Evolutionary conservation across 805 yeast genomes (phyloP).

Genomic region (Myxozyma melibiosi): DNA sequence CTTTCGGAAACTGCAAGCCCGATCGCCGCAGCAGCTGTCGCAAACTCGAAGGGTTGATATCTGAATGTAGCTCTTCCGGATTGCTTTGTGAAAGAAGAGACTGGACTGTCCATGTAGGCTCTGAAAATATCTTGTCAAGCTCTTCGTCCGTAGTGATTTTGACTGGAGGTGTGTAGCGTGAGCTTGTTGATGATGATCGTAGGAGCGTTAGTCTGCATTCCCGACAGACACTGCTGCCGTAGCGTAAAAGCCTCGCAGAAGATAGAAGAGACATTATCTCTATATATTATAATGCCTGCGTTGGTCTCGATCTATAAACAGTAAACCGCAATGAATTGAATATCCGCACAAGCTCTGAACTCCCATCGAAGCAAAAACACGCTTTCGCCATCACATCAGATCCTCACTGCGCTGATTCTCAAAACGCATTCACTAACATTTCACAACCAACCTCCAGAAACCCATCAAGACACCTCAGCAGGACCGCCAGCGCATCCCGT

Average conservation of each 20-base stretch:
- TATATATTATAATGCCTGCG: too few species aligned
- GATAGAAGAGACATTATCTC: too few species aligned
- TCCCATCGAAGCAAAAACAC: neutral
- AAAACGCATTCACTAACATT: too few species aligned
- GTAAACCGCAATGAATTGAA: neutral
- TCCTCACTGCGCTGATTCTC: too few species aligned
- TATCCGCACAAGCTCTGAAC: neutral
- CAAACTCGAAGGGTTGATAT: slow-evolving; percentile 32
- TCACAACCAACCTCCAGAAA: too few species aligned
- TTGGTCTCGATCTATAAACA: too few species aligned
- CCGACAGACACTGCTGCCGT: too few species aligned
- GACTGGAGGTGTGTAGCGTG: neutral
- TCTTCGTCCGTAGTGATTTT: slow-evolving; percentile 13
- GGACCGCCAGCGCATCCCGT: too few species aligned
- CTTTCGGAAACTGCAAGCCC: slow-evolving; percentile 36
- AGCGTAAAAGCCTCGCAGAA: too few species aligned
- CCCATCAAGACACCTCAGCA: too few species aligned
- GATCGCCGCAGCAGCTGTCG: slow-evolving; percentile 38
- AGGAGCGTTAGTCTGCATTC: neutral
- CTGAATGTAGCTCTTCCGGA: slow-evolving; percentile 10
- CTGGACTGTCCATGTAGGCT: slow-evolving; percentile 21
- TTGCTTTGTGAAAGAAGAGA: slow-evolving; percentile 7
- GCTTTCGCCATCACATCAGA: neutral
- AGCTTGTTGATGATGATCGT: neutral
- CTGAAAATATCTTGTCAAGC: slow-evolving; percentile 10